A percentile compares a stretch with the other conserved stretches of the same genome.
Conservation (phyloP, 108 stramenopile genomes). For the Fragilaria crotonensis region DNA sequence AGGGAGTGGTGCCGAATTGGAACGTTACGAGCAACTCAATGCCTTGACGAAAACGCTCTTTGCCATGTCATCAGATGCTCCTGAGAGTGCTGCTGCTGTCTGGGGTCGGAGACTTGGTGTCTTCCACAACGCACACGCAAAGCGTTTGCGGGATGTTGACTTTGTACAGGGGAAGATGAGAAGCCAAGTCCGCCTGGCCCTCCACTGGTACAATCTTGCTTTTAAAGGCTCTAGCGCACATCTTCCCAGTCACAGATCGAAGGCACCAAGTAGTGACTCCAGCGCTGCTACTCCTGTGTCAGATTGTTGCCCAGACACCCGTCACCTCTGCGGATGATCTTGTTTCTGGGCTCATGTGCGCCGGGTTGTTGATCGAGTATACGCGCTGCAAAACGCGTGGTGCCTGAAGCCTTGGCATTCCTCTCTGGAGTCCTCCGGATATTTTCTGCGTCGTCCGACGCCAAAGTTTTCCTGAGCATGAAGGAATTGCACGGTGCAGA, state of each 20-base stretch:
- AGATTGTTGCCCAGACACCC: conserved; percentile 80
- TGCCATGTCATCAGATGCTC: conserved; percentile 79
- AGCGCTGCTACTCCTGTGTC: conserved; percentile 68
- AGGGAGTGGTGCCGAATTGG: conserved; percentile 73
- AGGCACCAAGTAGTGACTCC: conserved; percentile 89
- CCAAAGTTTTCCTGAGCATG: conserved; percentile 5
- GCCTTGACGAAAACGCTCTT: conserved; percentile 61
- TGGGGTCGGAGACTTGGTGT: conserved; percentile 76
- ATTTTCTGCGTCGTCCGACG: conserved; percentile 49
- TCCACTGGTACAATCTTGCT: conserved; percentile 76
- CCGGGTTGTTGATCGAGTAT: conserved; percentile 78
- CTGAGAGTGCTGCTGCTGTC: conserved; percentile 75
- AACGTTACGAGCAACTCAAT: conserved; percentile 64
- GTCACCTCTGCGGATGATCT: conserved; percentile 64
- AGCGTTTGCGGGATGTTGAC: conserved; percentile 74
- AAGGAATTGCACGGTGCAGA: background rate
- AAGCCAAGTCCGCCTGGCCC: conserved; percentile 76
- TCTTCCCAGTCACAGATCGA: conserved; percentile 88
- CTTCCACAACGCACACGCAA: conserved; percentile 79
- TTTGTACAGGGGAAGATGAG: conserved; percentile 45
- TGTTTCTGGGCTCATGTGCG: conserved; percentile 61
- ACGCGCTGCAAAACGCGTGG: conserved; percentile 68
- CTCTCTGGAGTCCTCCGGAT: conserved; percentile 53
- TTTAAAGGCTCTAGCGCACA: conserved; percentile 72
- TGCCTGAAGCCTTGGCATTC: conserved; percentile 83